phyloP scores from a whole-genome alignment of 768 basidiomycete genomes.

The Lactarius akahatsu region DNA sequence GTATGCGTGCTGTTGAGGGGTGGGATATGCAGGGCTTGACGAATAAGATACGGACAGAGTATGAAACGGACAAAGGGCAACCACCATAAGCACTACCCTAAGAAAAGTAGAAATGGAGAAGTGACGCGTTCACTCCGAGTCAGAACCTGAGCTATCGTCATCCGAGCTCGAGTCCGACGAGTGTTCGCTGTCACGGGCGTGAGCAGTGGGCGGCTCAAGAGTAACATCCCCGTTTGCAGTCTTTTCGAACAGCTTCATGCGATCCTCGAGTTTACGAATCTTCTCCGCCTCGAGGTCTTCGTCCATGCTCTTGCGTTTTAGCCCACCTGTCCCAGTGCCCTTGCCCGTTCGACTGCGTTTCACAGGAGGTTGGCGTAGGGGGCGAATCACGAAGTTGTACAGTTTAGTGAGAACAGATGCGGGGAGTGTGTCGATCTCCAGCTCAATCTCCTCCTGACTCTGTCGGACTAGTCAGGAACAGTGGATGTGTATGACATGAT shows the following conservation, averaged over 20 bases:
- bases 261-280: constrained; percentile 86
- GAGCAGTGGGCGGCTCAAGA: constrained; percentile 37
- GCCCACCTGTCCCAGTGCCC: constrained; percentile 83
- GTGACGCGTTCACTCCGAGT: constrained; percentile 64
- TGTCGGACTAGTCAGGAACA: constrained; percentile 37
- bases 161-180: constrained; percentile 80
- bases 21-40: constrained; percentile 31
- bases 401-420: constrained; percentile 84
- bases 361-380: constrained; percentile 55
- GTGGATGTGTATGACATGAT: constrained; percentile 21
- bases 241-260: constrained; percentile 80
- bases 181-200: constrained; percentile 61
- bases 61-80: constrained; percentile 17
- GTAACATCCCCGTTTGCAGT: constrained; percentile 38
- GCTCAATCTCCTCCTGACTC: constrained; percentile 97
- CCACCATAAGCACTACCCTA: constrained; percentile 19
- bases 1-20: constrained; percentile 32
- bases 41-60: constrained; percentile 28
- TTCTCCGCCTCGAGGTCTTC: constrained; percentile 95
- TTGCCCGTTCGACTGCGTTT: constrained; percentile 69
- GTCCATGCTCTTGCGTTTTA: constrained; percentile 95
- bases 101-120: background rate
- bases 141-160: constrained; percentile 79
- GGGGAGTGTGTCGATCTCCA: constrained; percentile 94
- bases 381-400: constrained; percentile 92